A percentile compares a stretch with the other conserved stretches of the same genome.
These are phyloP conservation scores for Carex pumila DNA, from an alignment of 176 grass and related monocot genomes.

Conservation along the genomic window DNA sequence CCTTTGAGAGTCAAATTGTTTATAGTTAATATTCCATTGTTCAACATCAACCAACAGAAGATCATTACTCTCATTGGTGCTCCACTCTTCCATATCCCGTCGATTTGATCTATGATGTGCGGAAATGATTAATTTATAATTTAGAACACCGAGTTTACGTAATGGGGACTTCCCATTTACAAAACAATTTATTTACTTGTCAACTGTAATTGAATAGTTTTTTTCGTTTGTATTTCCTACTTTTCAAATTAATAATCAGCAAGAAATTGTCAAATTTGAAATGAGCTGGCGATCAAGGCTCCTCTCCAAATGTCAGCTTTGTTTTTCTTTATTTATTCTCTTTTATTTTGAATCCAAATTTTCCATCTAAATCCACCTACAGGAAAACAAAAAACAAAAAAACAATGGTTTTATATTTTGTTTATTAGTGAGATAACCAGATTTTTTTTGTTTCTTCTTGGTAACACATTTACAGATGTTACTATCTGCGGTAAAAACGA, in stretches of 20 bases:
- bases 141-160: neutral
- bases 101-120: too few species aligned
- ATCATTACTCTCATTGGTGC: too few species aligned
- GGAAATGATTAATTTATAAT: too few species aligned
- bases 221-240: neutral
- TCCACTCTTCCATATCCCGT: too few species aligned
- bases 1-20: too few species aligned
- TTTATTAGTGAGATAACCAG: neutral
- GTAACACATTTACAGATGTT: too few species aligned
- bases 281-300: neutral
- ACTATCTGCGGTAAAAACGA: too few species aligned
- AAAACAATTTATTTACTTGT: neutral
- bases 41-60: too few species aligned
- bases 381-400: neutral
- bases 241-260: neutral
- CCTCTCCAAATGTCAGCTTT: neutral
- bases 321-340: neutral
- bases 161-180: neutral
- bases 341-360: neutral
- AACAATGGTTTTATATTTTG: neutral
- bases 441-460: neutral
- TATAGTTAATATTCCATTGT: too few species aligned
- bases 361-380: neutral
- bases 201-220: neutral
- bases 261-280: neutral